Conservation (phyloP, 2,329 filamentous ascomycete species). For the Lecanosticta acicola region DNA sequence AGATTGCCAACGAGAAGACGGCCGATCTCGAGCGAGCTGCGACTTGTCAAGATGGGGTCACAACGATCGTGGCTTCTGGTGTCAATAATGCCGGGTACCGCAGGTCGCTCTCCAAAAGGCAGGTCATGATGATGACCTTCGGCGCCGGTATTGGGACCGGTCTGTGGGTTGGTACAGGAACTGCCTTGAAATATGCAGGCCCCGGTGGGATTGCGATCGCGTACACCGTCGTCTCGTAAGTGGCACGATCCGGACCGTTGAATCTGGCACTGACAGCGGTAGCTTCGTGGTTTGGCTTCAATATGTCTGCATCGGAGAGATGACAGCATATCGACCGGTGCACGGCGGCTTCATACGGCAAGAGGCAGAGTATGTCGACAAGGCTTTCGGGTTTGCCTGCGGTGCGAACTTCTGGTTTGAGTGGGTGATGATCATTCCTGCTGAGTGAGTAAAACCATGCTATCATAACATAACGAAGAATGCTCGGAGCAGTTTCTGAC, state of each 20-base stretch:
- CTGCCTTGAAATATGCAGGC: slow-evolving; percentile 32
- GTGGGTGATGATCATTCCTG: slow-evolving; percentile 32
- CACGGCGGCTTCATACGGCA: slow-evolving; percentile 34
- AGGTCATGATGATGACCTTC: slow-evolving; percentile 39
- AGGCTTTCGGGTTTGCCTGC: slow-evolving; percentile 33
- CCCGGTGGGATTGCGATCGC: slow-evolving; percentile 33
- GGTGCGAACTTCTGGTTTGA: slow-evolving; percentile 35
- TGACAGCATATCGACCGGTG: slow-evolving; percentile 22
- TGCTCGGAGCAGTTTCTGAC: too few species aligned
- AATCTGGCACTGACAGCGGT: slow-evolving; percentile 4
- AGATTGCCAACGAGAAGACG: neutral
- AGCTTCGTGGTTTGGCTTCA: slow-evolving; percentile 32
- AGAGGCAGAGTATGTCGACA: slow-evolving; percentile 31
- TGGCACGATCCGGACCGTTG: neutral
- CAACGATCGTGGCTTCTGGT: slow-evolving; percentile 8
- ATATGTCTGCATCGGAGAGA: slow-evolving; percentile 33
- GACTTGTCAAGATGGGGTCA: slow-evolving; percentile 4
- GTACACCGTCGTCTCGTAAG: slow-evolving; percentile 26
- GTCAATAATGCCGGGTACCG: slow-evolving; percentile 29
- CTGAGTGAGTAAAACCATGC: too few species aligned
- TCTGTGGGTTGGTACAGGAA: slow-evolving; percentile 35
- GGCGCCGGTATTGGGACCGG: slow-evolving; percentile 35
- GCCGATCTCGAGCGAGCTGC: slow-evolving; percentile 8
- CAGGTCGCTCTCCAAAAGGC: slow-evolving; percentile 29
- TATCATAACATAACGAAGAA: too few species aligned